Evolutionary conservation across 768 basidiomycete species (phyloP), one percentile per base, ranked within the genome.

Genomic region (Calocybe cyanea): DNA sequence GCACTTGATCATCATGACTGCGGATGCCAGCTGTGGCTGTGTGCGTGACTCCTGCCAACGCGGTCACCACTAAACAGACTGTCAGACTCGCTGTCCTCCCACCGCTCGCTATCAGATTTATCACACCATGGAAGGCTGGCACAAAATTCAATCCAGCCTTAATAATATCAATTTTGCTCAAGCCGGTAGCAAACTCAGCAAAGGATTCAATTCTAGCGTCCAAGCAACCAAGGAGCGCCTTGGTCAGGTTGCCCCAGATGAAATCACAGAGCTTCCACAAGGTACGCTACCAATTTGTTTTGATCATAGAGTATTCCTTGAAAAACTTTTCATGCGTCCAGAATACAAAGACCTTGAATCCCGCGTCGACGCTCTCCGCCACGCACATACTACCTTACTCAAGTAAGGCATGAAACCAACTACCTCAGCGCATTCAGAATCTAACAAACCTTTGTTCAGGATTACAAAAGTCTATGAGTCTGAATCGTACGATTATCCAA

Each of bases 281-380:
- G 92, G 89, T 86, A 20, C n/a, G 66, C 25, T 28, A 11, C 25
- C 25, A 6, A 5, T 11, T 6, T 28, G 25, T 6, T 11, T 28
- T 11, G 25, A 11, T 28, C 25, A 6, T 61, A 19, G 15, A 31
- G 10, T 19, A 39, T 25, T 20, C 24, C 36, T 17, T 7, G 7
- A 28, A 15, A 15, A 20, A 0, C 14, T 32, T 32, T 1, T 28
- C 20, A 14, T 13, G n/a, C 30, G 1, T 31, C 2, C 71, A 90
- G 95, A 99, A 65, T 99, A 98, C 77, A 93, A 85, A 59, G 91
- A 95, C 61, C 82, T 99, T 53, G 96, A 99, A 67, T 75, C 84
- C 37, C 86, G 92, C 45, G 96, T 98, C 32, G 96, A 99, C 66
- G 92, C 91, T 23, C 80, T 99, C 42, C 80, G 83, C 53, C 69